Conservation (phyloP, 352 stramenopile species). For the Nothophytophthora sp. region DNA sequence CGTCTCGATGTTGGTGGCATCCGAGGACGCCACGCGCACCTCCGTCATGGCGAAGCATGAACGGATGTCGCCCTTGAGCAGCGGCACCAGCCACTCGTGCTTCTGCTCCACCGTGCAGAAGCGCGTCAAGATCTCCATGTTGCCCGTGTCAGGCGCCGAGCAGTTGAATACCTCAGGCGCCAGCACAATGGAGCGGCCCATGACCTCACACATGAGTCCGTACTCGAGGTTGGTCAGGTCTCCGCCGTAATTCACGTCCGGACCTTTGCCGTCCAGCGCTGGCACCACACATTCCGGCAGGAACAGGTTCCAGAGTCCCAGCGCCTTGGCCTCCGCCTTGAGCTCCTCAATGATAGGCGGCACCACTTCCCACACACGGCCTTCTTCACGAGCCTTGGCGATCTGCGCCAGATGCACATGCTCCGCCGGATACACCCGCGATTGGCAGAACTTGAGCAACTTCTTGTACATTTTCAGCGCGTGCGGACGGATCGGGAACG, state of each 20-base stretch:
- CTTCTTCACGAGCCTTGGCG: conserved; percentile 45
- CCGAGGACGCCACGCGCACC: conserved; percentile 93
- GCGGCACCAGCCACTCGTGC: conserved; percentile 91
- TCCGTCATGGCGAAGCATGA: conserved; percentile 98
- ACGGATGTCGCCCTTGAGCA: conserved; percentile 93
- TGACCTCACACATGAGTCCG: conserved; percentile 95
- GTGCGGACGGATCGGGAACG: conserved; percentile 77
- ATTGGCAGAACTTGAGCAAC: conserved; percentile 87
- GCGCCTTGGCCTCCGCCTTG: conserved; percentile 88
- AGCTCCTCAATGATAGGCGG: conserved; percentile 90
- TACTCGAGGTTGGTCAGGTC: conserved; percentile 93
- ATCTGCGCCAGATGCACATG: conserved; percentile 80
- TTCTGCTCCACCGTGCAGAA: conserved; percentile 94
- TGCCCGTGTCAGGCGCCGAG: conserved; percentile 96
- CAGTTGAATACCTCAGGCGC: conserved; percentile 97
- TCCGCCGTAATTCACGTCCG: conserved; percentile 59
- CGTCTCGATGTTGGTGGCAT: conserved; percentile 96
- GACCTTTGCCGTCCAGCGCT: conserved; percentile 40
- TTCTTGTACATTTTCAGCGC: conserved; percentile 84
- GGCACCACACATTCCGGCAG: conserved; percentile 68
- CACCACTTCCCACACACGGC: conserved; percentile 79
- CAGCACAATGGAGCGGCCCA: conserved; percentile 90
- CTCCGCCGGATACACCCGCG: conserved; percentile 92
- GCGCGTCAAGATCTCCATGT: conserved; percentile 98
- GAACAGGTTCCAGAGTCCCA: conserved; percentile 98